These are phyloP conservation scores for Chrysoporthe cubensis DNA, from an alignment of 2,329 filamentous ascomycete species.

Conservation along the genomic window DNA sequence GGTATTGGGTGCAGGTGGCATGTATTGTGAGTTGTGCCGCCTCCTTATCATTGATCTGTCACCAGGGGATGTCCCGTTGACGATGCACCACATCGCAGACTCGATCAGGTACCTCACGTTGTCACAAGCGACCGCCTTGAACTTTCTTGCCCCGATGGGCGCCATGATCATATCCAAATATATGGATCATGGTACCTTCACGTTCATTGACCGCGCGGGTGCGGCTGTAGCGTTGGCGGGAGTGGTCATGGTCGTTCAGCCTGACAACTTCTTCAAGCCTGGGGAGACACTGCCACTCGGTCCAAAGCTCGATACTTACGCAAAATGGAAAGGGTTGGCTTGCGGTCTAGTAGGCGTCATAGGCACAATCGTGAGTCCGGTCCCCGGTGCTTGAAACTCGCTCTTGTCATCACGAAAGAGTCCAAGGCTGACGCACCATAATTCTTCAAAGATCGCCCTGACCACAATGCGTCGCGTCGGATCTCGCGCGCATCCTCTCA, in stretches of 20 bases:
- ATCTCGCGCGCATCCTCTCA: slow-evolving; percentile 20
- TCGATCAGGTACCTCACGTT: slow-evolving; percentile 76
- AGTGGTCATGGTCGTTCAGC: slow-evolving; percentile 82
- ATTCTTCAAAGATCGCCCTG: slow-evolving; percentile 26
- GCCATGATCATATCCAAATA: slow-evolving; percentile 81
- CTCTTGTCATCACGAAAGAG: background rate
- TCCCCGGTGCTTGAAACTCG: background rate
- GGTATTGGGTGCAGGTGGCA: slow-evolving; percentile 75
- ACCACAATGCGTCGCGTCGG: slow-evolving; percentile 32
- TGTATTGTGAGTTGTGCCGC: slow-evolving; percentile 40
- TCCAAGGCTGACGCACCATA: background rate
- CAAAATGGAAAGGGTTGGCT: slow-evolving; percentile 13
- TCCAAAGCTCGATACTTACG: slow-evolving; percentile 1
- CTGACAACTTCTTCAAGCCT: slow-evolving; percentile 38
- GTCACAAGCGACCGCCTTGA: slow-evolving; percentile 87
- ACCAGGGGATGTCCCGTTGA: background rate
- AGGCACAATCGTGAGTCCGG: slow-evolving; percentile 19
- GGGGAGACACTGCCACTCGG: slow-evolving; percentile 50
- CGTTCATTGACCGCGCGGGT: slow-evolving; percentile 74
- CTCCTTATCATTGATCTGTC: background rate
- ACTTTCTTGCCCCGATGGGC: slow-evolving; percentile 80
- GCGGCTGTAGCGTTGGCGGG: slow-evolving; percentile 76
- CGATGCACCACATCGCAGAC: slow-evolving; percentile 61
- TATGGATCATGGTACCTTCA: slow-evolving; percentile 76
- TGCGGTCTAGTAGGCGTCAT: slow-evolving; percentile 20